A percentile compares a stretch with the other conserved stretches of the same genome.
These are phyloP conservation scores for Sanghuangporus sanghuang DNA, from an alignment of 1,284 basidiomycete species.

Conservation along the genomic window DNA sequence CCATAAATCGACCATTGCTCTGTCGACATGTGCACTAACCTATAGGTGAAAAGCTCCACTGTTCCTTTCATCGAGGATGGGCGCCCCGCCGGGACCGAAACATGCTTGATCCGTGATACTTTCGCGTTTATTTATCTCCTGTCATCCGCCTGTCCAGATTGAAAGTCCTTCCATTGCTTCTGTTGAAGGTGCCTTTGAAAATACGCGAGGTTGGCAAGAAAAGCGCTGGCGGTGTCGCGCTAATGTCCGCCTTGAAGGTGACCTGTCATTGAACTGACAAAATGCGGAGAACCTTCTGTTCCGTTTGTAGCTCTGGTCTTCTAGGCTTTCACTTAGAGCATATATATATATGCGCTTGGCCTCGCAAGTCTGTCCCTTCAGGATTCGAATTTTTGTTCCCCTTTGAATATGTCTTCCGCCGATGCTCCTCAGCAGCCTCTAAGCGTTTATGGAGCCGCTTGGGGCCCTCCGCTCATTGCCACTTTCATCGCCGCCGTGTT, in stretches of 20 bases:
- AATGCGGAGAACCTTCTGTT: not conserved
- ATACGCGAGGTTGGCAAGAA: not conserved
- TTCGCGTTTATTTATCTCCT: too few relatives aligned
- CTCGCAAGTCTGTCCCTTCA: not conserved
- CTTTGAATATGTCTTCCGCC: not conserved
- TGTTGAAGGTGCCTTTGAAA: too few relatives aligned
- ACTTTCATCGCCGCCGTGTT: constrained; percentile 12
- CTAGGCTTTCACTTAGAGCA: not conserved
- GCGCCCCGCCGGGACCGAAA: not conserved
- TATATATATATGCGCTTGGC: not conserved
- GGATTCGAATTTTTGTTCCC: not conserved
- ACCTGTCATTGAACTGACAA: not conserved
- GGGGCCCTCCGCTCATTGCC: constrained; percentile 16
- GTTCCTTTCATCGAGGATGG: too few relatives aligned
- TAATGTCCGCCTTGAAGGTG: not conserved
- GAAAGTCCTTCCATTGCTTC: not conserved
- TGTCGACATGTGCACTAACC: too few relatives aligned
- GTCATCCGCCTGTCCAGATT: not conserved
- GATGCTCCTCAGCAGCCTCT: not conserved
- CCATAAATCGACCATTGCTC: too few relatives aligned
- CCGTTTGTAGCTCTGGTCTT: not conserved
- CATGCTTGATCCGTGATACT: too few relatives aligned
- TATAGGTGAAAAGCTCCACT: too few relatives aligned
- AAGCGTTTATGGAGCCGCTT: not conserved
- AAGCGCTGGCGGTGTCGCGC: not conserved